Evolutionary conservation across 306 rosid genomes (phyloP).

Genomic region (Trifolium fragiferum): DNA sequence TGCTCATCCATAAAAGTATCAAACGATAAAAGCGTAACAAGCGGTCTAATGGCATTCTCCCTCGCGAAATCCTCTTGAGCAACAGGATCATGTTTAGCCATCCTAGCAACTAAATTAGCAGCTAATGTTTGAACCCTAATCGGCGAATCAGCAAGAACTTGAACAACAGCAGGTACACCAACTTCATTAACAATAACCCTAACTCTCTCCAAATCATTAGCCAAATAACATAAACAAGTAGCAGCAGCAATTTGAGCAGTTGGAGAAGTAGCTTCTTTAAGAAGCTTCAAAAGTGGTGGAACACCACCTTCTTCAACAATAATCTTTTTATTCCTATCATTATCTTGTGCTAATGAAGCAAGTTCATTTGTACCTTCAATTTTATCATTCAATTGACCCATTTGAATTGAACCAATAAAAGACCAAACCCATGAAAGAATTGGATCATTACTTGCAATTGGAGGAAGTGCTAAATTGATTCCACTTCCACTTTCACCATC

Average conservation of each 20-base stretch:
- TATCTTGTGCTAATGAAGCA: slow-evolving; percentile 64
- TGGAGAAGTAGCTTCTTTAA: slow-evolving; percentile 58
- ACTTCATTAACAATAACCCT: slow-evolving; percentile 53
- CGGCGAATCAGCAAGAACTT: slow-evolving; percentile 63
- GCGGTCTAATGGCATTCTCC: slow-evolving; percentile 74
- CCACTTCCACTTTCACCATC: slow-evolving; percentile 54
- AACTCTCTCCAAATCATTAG: slow-evolving; percentile 60
- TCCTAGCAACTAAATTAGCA: slow-evolving; percentile 65
- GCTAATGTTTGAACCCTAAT: slow-evolving; percentile 60
- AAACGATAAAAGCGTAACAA: slow-evolving; percentile 59
- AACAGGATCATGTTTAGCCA: slow-evolving; percentile 66
- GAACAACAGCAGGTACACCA: slow-evolving; percentile 66
- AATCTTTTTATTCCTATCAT: slow-evolving; percentile 73
- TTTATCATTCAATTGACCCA: slow-evolving; percentile 63
- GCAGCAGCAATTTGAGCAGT: slow-evolving; percentile 67
- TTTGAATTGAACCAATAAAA: slow-evolving; percentile 65
- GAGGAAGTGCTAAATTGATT: slow-evolving; percentile 63
- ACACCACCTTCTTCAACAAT: slow-evolving; percentile 73
- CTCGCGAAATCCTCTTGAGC: slow-evolving; percentile 76
- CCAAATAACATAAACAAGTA: slow-evolving; percentile 55
- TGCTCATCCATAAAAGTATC: slow-evolving; percentile 62
- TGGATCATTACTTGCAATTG: slow-evolving; percentile 84
- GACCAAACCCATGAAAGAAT: slow-evolving; percentile 87
- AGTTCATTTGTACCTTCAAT: slow-evolving; percentile 69
- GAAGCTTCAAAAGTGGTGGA: slow-evolving; percentile 68